Base-by-base conservation (phyloP, 1,284 basidiomycete genomes). In the Heterobasidion parviporum region DNA sequence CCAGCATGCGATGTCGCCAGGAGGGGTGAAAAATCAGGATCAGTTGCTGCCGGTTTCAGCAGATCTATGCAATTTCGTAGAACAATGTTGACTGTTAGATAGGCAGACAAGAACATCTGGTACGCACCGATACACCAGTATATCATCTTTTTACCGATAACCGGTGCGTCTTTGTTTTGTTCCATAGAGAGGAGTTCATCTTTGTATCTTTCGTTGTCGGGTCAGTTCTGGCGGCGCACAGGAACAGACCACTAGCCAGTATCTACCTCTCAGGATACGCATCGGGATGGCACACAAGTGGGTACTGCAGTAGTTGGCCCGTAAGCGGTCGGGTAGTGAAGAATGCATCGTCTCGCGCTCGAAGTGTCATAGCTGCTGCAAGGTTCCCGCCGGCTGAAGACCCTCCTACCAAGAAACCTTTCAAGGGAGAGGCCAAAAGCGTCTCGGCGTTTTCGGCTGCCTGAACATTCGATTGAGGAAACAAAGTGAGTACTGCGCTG, bases 361-460 rank as follows among this genome's bases (percentile, higher is more conserved):
- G 54, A 34, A 60, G 56, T 1, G 61, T 32, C 14, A 64, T 48
- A 7, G 53, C 53, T 2, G 61, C 62, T n/a, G 61, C 50, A 9
- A 64, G 12, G 26, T 63, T 65, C 12, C 33, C 64, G 10, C 65
- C 64, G 0, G 63, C 58, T 1, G 65, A 66, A 7, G 36, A 16
- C 2, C 64, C 65, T 0, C 53, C 62, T 16, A 65, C 44, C 20
- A 66, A 35, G 44, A 63, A 60, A 9, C 62, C 65, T 41, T 61
- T 60, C 6, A 53, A n/a, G 15, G 61, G 50, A 35, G 55, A 57
- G 2, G 50, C 60, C 35, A 50, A 53, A 12, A 65, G 38, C 0
- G 52, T 15, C 1, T 45, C 20, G 2, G 60, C 46, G 45, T 66
- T 58, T 0, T 50, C 46, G 9, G 56, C 55, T 8, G 56, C 58